phyloP scores from a whole-genome alignment of 371 early-diverging fungal genomes.

The Saksenaea oblongispora region DNA sequence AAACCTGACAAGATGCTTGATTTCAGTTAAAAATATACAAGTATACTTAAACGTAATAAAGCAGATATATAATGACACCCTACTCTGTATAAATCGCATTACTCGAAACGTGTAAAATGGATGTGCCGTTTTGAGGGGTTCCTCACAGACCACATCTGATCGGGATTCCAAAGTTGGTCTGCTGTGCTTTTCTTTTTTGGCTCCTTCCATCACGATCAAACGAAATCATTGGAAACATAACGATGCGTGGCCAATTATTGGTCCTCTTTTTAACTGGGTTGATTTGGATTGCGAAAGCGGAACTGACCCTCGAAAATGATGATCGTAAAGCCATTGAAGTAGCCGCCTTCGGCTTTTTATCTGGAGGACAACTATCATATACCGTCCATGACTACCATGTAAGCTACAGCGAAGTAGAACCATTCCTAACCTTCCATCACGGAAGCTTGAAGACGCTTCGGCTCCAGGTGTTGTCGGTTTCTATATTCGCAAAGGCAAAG shows the following conservation, averaged over 20 bases:
- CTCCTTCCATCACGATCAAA: neutral
- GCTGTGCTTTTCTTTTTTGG: no score
- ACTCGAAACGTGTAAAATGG: no score
- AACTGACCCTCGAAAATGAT: conserved; percentile 43
- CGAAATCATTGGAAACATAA: neutral
- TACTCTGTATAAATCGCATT: no score
- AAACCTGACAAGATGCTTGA: no score
- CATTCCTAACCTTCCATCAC: neutral
- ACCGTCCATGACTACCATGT: conserved; percentile 43
- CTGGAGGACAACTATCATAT: conserved; percentile 46
- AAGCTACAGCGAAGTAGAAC: neutral
- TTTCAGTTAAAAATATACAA: no score
- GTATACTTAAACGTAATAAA: no score
- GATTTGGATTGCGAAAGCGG: conserved; percentile 7
- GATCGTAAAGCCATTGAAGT: conserved; percentile 39
- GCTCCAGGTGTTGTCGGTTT: conserved; percentile 31
- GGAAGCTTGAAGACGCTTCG: conserved; percentile 14
- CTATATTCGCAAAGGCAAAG: conserved; percentile 35
- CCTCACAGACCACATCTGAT: no score
- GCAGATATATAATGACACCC: no score
- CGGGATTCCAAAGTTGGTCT: no score
- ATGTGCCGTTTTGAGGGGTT: no score
- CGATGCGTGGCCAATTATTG: neutral
- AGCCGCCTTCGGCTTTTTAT: conserved; percentile 54
- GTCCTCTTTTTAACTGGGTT: neutral